Base-by-base conservation (phyloP, 2,329 filamentous ascomycete species). In the Aspergillus caelatus region DNA sequence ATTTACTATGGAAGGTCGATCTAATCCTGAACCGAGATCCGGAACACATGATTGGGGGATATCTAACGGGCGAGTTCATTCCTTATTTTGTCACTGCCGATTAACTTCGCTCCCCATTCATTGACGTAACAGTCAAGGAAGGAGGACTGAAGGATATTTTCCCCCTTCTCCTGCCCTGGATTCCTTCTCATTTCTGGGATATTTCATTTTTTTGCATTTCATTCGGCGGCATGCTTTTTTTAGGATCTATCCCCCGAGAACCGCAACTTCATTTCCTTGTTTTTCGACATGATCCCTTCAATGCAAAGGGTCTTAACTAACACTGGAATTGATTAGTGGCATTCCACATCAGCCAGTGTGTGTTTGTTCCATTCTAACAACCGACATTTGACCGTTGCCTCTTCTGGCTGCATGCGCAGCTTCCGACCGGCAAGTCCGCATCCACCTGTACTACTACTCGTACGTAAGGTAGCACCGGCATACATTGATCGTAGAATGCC, bases 351-450 rank as follows among this genome's bases (percentile, higher is more conserved):
- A 16, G 39, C 16, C 39, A 41, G 16, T 41, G 19, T 41, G 39
- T 41, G 16, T n/a, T 41, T 41, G 39, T 41, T n/a, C 7, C 16
- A 41, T 41, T 41, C 19, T 41, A n/a, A n/a, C 39, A 41, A n/a
- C 39, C 39, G 8, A 41, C 39, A 41, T 19, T 52, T 63, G 60
- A 41, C 55, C 54, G 57, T 71, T 73, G 39, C 70, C 70, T 58
- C 62, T 71, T 68, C 64, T 56, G 67, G 68, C 68, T 48, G 55
- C 68, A 61, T 72, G 66, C 67, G 58, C 61, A 65, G 58, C 60
- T 62, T 61, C 62, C 57, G 52, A 54, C 30, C 43, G 57, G 58
- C 57, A 63, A 63, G 60, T 50, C 65, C 41, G 61, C 48, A 50
- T 50, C 61, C 58, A 62, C 61, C 43, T 45, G n/a, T 32, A 52